Conservation (phyloP, 2,329 filamentous ascomycete species). For the Lachnellula cervina region DNA sequence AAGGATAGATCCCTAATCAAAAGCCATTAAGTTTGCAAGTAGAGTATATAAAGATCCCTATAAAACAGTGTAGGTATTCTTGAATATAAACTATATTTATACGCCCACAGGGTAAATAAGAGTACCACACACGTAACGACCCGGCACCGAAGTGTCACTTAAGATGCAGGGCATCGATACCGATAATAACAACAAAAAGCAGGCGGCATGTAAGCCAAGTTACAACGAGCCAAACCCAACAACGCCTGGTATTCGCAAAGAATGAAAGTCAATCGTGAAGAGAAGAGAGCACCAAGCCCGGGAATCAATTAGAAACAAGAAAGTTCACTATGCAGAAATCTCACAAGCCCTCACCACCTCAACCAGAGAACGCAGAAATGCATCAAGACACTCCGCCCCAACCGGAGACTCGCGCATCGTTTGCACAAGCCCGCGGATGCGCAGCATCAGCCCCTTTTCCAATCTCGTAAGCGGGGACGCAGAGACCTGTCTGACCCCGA, state of each 20-base stretch:
- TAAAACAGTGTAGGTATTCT: too few relatives aligned
- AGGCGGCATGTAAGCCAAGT: too few relatives aligned
- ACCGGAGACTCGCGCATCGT: not conserved
- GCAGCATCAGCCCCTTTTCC: not conserved
- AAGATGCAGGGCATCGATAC: too few relatives aligned
- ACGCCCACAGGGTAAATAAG: too few relatives aligned
- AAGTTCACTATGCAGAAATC: not conserved
- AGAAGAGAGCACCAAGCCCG: not conserved
- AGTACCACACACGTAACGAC: too few relatives aligned
- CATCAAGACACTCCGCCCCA: not conserved
- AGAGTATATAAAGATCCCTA: too few relatives aligned
- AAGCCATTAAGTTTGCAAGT: too few relatives aligned
- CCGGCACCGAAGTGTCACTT: too few relatives aligned
- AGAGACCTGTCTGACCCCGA: not conserved
- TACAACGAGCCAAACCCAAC: not conserved
- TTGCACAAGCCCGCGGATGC: not conserved
- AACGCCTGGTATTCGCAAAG: not conserved
- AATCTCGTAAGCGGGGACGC: not conserved
- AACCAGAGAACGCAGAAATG: not conserved
- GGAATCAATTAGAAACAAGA: not conserved
- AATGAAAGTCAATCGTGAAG: not conserved
- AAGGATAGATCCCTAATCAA: too few relatives aligned
- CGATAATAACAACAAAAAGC: too few relatives aligned
- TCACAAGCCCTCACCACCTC: not conserved
- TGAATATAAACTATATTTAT: too few relatives aligned